Evolutionary conservation across 306 rosid genomes (phyloP).

Genomic region (Begonia peltatifolia): DNA sequence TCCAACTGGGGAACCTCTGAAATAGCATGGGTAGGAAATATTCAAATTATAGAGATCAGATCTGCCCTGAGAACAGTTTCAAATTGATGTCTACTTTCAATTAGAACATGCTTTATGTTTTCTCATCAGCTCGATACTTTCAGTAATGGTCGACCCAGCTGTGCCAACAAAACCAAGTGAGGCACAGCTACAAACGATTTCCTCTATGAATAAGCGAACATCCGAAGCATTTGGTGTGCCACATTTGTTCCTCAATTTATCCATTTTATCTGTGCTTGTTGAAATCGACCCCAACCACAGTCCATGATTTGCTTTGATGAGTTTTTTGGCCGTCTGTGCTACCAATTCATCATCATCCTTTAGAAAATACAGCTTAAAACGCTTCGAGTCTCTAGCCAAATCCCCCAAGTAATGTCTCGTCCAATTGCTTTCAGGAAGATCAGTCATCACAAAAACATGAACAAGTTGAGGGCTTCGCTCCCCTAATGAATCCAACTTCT

Average conservation of each 20-base stretch:
- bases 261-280: slow-evolving; percentile 12
- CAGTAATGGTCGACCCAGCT: slow-evolving; percentile 74
- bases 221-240: slow-evolving; percentile 30
- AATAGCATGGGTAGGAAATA: no score
- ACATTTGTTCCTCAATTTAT: slow-evolving; percentile 31
- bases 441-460: slow-evolving; percentile 72
- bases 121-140: slow-evolving; percentile 61
- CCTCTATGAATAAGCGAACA: slow-evolving; percentile 61
- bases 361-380: slow-evolving; percentile 43
- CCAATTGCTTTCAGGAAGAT: slow-evolving; percentile 77
- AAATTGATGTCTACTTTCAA: no score
- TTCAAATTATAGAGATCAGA: no score
- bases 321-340: slow-evolving; percentile 30
- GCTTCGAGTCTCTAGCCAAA: slow-evolving; percentile 27
- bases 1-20: no score
- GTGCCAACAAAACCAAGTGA: slow-evolving; percentile 88
- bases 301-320: slow-evolving; percentile 34
- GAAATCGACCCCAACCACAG: slow-evolving; percentile 24
- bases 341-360: slow-evolving; percentile 39
- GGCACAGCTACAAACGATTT: slow-evolving; percentile 70
- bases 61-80: no score
- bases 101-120: slow-evolving; percentile 27
- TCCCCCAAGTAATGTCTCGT: slow-evolving; percentile 56
- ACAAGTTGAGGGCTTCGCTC: slow-evolving; percentile 31
- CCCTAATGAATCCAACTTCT: slow-evolving; percentile 37